These are phyloP conservation scores for Calonectria pseudoturangicola DNA, from an alignment of 2,329 filamentous ascomycete species.

Conservation along the genomic window DNA sequence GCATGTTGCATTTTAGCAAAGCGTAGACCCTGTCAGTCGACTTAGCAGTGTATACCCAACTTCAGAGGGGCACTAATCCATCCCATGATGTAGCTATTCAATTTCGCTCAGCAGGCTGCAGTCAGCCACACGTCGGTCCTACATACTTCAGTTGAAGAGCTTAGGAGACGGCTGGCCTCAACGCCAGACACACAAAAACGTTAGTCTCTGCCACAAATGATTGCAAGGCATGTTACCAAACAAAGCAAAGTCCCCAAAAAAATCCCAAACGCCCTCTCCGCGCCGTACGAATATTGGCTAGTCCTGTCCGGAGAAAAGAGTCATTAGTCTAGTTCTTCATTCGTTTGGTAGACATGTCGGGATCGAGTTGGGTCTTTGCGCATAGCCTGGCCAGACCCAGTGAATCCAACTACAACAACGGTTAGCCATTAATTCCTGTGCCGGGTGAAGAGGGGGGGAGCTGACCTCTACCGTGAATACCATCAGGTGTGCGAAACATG, in stretches of 20 bases:
- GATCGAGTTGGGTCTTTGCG: constrained; percentile 90
- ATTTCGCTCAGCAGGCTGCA: constrained; percentile 47
- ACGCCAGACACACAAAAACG: constrained; percentile 54
- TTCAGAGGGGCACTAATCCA: constrained; percentile 29
- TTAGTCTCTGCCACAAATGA: constrained; percentile 66
- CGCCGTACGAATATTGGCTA: constrained; percentile 46
- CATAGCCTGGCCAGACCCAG: constrained; percentile 96
- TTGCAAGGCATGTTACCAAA: constrained; percentile 60
- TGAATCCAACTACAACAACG: constrained; percentile 87
- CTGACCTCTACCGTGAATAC: constrained; percentile 89
- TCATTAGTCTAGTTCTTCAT: constrained; percentile 81
- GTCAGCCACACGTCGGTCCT: constrained; percentile 44
- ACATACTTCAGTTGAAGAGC: constrained; percentile 47
- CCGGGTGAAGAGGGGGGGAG: background rate
- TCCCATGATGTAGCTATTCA: constrained; percentile 45
- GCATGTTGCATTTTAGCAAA: constrained; percentile 14
- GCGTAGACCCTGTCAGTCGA: constrained; percentile 41
- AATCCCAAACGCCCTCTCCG: constrained; percentile 53
- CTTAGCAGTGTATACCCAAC: constrained; percentile 46
- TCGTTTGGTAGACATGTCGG: constrained; percentile 89
- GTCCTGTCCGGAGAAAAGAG: constrained; percentile 53
- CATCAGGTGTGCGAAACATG: constrained; percentile 96
- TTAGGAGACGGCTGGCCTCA: constrained; percentile 48
- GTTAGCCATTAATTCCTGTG: constrained; percentile 45
- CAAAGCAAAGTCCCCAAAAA: constrained; percentile 55